phyloP scores from a whole-genome alignment of 2,329 filamentous ascomycete species.

The Diaporthe capsici region DNA sequence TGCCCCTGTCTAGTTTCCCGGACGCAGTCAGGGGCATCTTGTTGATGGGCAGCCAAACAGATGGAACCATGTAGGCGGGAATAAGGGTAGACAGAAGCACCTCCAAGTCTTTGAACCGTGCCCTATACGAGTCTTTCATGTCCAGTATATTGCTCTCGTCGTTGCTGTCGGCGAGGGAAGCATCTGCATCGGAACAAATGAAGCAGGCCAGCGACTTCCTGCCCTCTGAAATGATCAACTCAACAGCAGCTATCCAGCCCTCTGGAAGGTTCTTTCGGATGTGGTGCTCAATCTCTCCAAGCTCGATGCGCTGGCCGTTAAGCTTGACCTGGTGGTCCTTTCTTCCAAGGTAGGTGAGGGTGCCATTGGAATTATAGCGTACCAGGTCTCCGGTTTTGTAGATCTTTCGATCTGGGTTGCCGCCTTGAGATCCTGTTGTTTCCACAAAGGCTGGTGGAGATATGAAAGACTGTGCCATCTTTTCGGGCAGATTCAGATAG shows the following conservation, averaged over 20 bases:
- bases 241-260: slow-evolving; percentile 46
- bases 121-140: neutral
- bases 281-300: slow-evolving; percentile 46
- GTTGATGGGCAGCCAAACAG: slow-evolving; percentile 47
- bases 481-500: slow-evolving; percentile 60
- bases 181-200: slow-evolving; percentile 41
- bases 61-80: slow-evolving; percentile 38
- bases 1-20: slow-evolving; percentile 45
- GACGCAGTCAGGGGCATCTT: slow-evolving; percentile 44
- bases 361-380: slow-evolving; percentile 52
- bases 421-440: neutral
- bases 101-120: neutral
- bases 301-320: slow-evolving; percentile 66
- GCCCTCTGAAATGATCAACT: slow-evolving; percentile 41
- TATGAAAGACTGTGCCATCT: slow-evolving; percentile 47
- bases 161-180: slow-evolving; percentile 5
- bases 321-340: slow-evolving; percentile 71
- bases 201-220: slow-evolving; percentile 43
- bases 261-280: slow-evolving; percentile 41
- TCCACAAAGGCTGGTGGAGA: neutral
- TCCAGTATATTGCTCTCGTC: neutral
- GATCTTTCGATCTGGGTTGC: slow-evolving; percentile 10
- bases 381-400: slow-evolving; percentile 59
- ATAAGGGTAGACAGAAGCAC: neutral
- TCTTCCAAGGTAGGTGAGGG: slow-evolving; percentile 59